Percentiles rank a stretch among this genome's conserved stretches.
phyloP scores from a whole-genome alignment of 768 basidiomycete species.

The Phylloporus arenicola region DNA sequence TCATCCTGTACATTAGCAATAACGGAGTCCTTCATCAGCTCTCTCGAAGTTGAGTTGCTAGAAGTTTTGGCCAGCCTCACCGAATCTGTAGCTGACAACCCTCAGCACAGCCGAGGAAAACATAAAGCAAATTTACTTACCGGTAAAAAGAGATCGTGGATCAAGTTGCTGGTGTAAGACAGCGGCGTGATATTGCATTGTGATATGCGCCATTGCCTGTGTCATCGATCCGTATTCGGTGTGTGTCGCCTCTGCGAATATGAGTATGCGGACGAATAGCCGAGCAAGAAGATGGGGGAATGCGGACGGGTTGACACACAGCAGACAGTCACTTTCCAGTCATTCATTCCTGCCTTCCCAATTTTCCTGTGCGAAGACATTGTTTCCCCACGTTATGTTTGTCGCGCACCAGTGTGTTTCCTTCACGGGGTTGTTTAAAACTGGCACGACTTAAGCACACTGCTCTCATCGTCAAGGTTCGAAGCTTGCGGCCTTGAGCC shows the following conservation, averaged over 20 bases:
- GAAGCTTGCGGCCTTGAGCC: no score
- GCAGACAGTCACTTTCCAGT: constrained; percentile 75
- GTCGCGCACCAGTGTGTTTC: constrained; percentile 52
- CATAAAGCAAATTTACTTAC: constrained; percentile 19
- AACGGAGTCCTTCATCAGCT: no score
- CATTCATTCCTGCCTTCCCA: constrained; percentile 69
- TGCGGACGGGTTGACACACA: constrained; percentile 28
- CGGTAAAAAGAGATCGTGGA: constrained; percentile 79
- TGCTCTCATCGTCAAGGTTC: no score
- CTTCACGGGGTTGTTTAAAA: no score
- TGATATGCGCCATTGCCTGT: constrained; percentile 78
- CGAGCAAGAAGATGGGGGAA: neutral
- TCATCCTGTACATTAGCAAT: no score
- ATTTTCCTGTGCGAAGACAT: constrained; percentile 93
- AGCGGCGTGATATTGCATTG: constrained; percentile 81
- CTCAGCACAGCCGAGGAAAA: no score
- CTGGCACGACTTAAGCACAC: no score
- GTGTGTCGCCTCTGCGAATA: constrained; percentile 61
- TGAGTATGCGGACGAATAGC: constrained; percentile 54
- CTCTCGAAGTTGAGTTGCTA: no score
- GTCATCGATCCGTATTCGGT: constrained; percentile 45
- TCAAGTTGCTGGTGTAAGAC: constrained; percentile 81
- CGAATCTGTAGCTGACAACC: no score
- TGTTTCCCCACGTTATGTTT: constrained; percentile 84
- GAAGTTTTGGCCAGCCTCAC: no score